A percentile compares a stretch with the other conserved stretches of the same genome.
Evolutionary conservation across 2,329 filamentous ascomycete genomes (phyloP).

Genomic region (Cladophialophora chaetospira): DNA sequence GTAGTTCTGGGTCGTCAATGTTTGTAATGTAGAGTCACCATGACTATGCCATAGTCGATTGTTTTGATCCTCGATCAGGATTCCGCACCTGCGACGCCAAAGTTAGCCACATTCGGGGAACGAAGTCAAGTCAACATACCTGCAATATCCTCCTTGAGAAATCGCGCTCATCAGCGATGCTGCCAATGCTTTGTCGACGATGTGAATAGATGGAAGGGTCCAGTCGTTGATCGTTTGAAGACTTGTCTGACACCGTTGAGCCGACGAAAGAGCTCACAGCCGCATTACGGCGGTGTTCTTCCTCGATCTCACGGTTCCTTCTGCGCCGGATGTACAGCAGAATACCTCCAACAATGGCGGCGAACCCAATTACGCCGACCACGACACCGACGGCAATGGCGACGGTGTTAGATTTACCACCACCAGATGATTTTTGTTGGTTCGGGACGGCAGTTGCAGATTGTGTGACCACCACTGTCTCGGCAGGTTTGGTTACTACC

Average conservation of each 20-base stretch:
- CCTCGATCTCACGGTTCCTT: conserved; percentile 75
- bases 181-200: conserved; percentile 86
- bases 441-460: conserved; percentile 38
- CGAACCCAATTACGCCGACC: conserved; percentile 73
- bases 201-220: conserved; percentile 81
- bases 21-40: conserved; percentile 1
- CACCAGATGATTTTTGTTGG: conserved; percentile 37
- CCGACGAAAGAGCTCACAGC: conserved; percentile 71
- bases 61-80: conserved; percentile 29
- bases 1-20: conserved; percentile 8
- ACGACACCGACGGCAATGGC: conserved; percentile 88
- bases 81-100: conserved; percentile 26
- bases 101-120: neutral
- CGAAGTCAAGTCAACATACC: conserved; percentile 57
- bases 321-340: conserved; percentile 76
- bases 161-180: conserved; percentile 95
- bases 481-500: conserved; percentile 34
- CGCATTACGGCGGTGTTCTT: conserved; percentile 79
- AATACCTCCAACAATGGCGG: conserved; percentile 65
- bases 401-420: conserved; percentile 73
- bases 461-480: conserved; percentile 42
- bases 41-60: conserved; percentile 24
- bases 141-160: conserved; percentile 95
- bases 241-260: conserved; percentile 64
- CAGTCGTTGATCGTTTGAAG: conserved; percentile 78